Evolutionary conservation across 2,329 filamentous ascomycete species (phyloP), one percentile per base, ranked within the genome.

Genomic region (Diaporthe helianthi): DNA sequence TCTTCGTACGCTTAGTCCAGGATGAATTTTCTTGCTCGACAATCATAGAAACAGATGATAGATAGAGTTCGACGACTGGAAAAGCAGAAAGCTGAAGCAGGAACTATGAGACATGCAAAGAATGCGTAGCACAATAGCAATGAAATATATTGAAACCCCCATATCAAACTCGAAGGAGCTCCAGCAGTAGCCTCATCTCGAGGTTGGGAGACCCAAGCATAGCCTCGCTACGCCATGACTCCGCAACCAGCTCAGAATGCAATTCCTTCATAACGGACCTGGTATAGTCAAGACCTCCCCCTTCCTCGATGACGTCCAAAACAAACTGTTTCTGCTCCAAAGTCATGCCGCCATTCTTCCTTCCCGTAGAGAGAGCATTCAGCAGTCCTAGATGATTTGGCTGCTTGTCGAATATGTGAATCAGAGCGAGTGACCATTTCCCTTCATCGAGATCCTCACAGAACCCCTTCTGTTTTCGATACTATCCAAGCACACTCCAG

Each of bases 391-490:
- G n/a, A 24, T 47, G 24, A n/a, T 19, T 47, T 8, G 22, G 58
- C 15, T 49, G n/a, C 31, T 4, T 47, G 5, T 63, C 10, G 7
- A 63, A 6, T 22, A 46, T 13, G 49, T 74, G 66, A 15, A 79
- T 75, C 19, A 81, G 67, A 6, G 73, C 73, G 29, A 78, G 73
- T 6, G 79, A 80, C 53, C 78, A 77, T 71, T 82, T 82, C 0
- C 80, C 80, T 70, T 82, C 80, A 9, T 77, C 76, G 0, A 82
- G 72, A 65, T 82, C 80, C 33, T 81, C 80, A 55, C 76, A 78
- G 63, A 79, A 79, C 0, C 80, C 80, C 68, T 82, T 82, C 22
- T 76, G 73, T 1, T 71, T 69, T 1, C 76, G 74, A 49, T 81
- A 81, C 75, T 75, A 36, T 24, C 36, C 36, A 38, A 13, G 10